Conservation (phyloP, 805 yeast species). For the Barnettozyma sucrosica region DNA sequence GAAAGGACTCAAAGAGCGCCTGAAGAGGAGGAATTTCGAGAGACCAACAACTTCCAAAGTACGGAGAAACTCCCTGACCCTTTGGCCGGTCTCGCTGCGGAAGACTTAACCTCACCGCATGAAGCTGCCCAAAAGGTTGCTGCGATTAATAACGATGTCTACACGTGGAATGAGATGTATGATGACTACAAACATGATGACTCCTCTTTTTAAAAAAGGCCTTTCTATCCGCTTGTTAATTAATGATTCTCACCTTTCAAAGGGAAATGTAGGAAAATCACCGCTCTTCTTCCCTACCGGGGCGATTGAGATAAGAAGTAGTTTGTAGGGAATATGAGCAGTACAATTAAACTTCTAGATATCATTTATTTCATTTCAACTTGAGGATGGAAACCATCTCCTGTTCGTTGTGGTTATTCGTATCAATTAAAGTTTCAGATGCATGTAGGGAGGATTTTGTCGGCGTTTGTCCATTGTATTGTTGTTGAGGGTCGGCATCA, state of each 20-base stretch:
- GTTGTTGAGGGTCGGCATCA: not conserved
- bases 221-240: not conserved
- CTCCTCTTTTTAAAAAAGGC: constrained; percentile 15
- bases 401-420: constrained; percentile 11
- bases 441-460: not conserved
- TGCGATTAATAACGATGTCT: constrained; percentile 14
- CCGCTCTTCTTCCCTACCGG: too few species aligned
- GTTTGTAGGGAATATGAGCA: too few species aligned
- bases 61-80: constrained; percentile 23
- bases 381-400: constrained; percentile 21
- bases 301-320: too few species aligned
- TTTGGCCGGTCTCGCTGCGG: constrained; percentile 18
- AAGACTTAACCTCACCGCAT: constrained; percentile 21
- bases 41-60: not conserved
- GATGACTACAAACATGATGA: constrained; percentile 26
- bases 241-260: too few species aligned
- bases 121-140: constrained; percentile 20
- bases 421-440: not conserved
- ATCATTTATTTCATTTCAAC: not conserved
- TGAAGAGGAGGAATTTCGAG: constrained; percentile 5
- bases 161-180: constrained; percentile 27
- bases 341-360: not conserved
- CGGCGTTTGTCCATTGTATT: not conserved
- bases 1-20: constrained; percentile 11
- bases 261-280: too few species aligned